A percentile compares a stretch with the other conserved stretches of the same genome.
These are phyloP conservation scores for Diaporthe vaccinii DNA, from an alignment of 2,329 filamentous ascomycete species.

Conservation along the genomic window DNA sequence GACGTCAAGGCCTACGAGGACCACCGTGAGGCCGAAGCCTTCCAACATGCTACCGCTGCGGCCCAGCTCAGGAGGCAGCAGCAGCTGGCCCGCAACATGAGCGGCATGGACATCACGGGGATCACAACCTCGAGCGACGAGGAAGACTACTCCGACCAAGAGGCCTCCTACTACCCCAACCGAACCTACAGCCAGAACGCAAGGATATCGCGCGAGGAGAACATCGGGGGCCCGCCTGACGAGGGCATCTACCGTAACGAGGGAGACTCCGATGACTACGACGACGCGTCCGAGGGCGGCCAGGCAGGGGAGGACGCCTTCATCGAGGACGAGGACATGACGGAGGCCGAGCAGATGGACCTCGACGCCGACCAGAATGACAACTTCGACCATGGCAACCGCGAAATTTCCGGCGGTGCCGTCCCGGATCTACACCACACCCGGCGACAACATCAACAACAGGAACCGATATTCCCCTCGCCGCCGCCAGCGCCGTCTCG, in stretches of 20 bases:
- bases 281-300: constrained; percentile 10
- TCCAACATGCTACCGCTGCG: constrained; percentile 39
- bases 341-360: constrained; percentile 24
- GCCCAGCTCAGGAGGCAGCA: constrained; percentile 18
- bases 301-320: background rate
- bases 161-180: constrained; percentile 37
- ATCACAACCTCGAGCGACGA: constrained; percentile 48
- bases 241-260: constrained; percentile 40
- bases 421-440: constrained; percentile 16
- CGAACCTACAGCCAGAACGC: constrained; percentile 23
- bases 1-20: constrained; percentile 80
- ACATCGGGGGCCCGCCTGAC: constrained; percentile 27
- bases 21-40: constrained; percentile 59
- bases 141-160: constrained; percentile 33
- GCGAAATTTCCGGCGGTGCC: background rate
- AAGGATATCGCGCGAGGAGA: constrained; percentile 10
- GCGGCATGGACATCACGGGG: constrained; percentile 36
- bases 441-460: background rate
- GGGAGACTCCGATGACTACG: constrained; percentile 34
- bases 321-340: constrained; percentile 36
- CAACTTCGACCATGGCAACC: background rate
- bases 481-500: constrained; percentile 32
- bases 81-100: constrained; percentile 35
- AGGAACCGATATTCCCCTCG: constrained; percentile 15
- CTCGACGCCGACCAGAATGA: constrained; percentile 1